These are phyloP conservation scores for Penicillium sp. DNA, from an alignment of 2,329 filamentous ascomycete genomes.

Conservation along the genomic window DNA sequence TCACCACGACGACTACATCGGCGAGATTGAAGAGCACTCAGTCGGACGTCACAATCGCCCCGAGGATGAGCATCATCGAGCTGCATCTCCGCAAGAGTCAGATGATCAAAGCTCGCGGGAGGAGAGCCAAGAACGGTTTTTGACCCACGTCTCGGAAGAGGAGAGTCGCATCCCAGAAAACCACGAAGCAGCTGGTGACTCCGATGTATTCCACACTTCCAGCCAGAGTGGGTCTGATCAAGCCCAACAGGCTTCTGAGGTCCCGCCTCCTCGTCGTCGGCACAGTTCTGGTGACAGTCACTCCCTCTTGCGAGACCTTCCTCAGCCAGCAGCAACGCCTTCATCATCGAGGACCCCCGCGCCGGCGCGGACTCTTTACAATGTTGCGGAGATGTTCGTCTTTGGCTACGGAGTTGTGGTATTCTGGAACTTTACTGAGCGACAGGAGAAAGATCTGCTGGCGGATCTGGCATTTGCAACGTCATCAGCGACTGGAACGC, in stretches of 20 bases:
- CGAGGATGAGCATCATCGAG: slow-evolving; percentile 29
- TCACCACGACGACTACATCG: slow-evolving; percentile 88
- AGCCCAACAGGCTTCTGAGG: slow-evolving; percentile 8
- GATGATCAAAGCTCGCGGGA: slow-evolving; percentile 7
- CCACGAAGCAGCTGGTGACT: neutral
- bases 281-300: slow-evolving; percentile 26
- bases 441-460: slow-evolving; percentile 93
- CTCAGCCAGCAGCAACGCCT: slow-evolving; percentile 47
- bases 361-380: slow-evolving; percentile 68
- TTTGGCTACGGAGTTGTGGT: slow-evolving; percentile 97
- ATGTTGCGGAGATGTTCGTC: slow-evolving; percentile 88
- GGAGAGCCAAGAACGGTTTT: slow-evolving; percentile 11
- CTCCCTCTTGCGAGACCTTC: slow-evolving; percentile 17
- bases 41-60: slow-evolving; percentile 36
- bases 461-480: slow-evolving; percentile 87
- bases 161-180: slow-evolving; percentile 6
- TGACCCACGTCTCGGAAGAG: slow-evolving; percentile 16
- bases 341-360: slow-evolving; percentile 11
- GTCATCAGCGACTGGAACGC: slow-evolving; percentile 38
- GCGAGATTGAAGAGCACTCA: slow-evolving; percentile 57
- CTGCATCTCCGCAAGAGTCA: slow-evolving; percentile 11
- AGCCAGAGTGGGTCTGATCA: slow-evolving; percentile 3
- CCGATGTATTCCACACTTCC: neutral
- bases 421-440: slow-evolving; percentile 97
- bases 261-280: slow-evolving; percentile 17